These are phyloP conservation scores for Hypoxylon sp. DNA, from an alignment of 2,329 filamentous ascomycete species.

Conservation along the genomic window DNA sequence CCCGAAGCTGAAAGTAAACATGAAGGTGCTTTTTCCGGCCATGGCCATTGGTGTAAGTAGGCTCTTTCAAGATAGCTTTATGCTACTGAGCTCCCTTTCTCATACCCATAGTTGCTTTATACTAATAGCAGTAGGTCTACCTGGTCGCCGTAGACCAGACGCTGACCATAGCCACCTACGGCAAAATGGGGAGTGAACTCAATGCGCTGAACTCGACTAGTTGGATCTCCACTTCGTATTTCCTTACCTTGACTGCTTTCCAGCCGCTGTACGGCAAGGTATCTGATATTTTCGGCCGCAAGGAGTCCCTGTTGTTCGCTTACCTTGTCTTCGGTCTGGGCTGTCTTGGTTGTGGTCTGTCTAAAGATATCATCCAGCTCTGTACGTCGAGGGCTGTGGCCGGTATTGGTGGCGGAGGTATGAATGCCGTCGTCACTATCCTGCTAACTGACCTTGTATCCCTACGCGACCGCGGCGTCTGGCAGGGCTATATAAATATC, in stretches of 20 bases:
- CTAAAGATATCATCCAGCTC: slow-evolving; percentile 58
- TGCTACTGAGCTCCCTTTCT: background rate
- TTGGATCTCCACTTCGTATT: slow-evolving; percentile 53
- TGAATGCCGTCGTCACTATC: slow-evolving; percentile 61
- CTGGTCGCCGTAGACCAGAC: slow-evolving; percentile 83
- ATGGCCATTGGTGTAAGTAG: slow-evolving; percentile 49
- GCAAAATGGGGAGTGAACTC: slow-evolving; percentile 81
- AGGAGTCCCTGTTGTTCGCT: slow-evolving; percentile 56
- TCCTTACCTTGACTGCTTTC: slow-evolving; percentile 57
- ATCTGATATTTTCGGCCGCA: slow-evolving; percentile 65
- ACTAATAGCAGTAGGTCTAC: slow-evolving; percentile 69
- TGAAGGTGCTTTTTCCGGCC: slow-evolving; percentile 50
- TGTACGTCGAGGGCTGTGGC: slow-evolving; percentile 60
- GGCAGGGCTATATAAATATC: slow-evolving; percentile 56
- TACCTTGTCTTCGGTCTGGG: slow-evolving; percentile 65
- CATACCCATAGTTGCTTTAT: too few relatives aligned
- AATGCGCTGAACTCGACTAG: slow-evolving; percentile 80
- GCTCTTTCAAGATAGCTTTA: background rate
- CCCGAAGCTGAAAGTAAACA: slow-evolving; percentile 47
- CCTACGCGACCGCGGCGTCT: slow-evolving; percentile 62
- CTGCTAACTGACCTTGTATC: slow-evolving; percentile 67
- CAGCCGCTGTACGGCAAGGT: slow-evolving; percentile 65
- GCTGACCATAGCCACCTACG: slow-evolving; percentile 83
- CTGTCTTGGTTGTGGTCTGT: slow-evolving; percentile 62
- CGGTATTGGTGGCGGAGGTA: slow-evolving; percentile 57